Conservation (phyloP, 495 filamentous ascomycete genomes). For the Penicillium bovifimosum region DNA sequence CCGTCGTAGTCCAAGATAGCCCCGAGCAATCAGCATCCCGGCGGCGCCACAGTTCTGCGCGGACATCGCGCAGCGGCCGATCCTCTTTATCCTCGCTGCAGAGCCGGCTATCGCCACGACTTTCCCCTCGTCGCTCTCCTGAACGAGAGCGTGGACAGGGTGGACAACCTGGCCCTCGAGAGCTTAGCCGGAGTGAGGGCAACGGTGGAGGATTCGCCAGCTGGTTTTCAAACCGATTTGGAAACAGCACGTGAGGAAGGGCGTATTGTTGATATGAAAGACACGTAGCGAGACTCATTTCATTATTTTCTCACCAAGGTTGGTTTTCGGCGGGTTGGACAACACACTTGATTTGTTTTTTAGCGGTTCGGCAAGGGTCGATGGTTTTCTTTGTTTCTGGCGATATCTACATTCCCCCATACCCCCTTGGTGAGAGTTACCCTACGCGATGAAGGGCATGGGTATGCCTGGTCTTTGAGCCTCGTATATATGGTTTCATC, state of each 20-base stretch:
- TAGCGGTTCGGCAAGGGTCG: neutral
- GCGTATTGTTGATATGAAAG: neutral
- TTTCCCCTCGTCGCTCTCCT: constrained; percentile 4
- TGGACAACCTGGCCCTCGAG: constrained; percentile 1
- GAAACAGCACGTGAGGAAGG: constrained; percentile 4
- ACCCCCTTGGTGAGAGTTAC: neutral
- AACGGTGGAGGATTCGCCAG: constrained; percentile 23
- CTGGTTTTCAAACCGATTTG: constrained; percentile 39
- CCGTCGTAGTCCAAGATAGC: constrained; percentile 26
- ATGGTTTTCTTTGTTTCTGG: neutral
- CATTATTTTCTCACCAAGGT: too few species aligned
- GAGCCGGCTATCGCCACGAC: neutral
- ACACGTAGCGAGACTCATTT: neutral
- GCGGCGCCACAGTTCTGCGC: constrained; percentile 19
- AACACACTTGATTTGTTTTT: neutral
- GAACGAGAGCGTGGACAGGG: constrained; percentile 3
- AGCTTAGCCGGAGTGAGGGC: constrained; percentile 23
- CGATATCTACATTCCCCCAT: neutral
- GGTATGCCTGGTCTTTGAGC: neutral
- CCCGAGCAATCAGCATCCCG: constrained; percentile 16
- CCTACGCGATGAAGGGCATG: neutral
- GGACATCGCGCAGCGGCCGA: constrained; percentile 13
- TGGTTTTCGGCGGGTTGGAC: neutral
- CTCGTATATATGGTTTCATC: neutral
- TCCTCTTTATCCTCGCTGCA: constrained; percentile 17